Conservation (phyloP, 495 filamentous ascomycete species). For the Neurospora sublineolata region DNA sequence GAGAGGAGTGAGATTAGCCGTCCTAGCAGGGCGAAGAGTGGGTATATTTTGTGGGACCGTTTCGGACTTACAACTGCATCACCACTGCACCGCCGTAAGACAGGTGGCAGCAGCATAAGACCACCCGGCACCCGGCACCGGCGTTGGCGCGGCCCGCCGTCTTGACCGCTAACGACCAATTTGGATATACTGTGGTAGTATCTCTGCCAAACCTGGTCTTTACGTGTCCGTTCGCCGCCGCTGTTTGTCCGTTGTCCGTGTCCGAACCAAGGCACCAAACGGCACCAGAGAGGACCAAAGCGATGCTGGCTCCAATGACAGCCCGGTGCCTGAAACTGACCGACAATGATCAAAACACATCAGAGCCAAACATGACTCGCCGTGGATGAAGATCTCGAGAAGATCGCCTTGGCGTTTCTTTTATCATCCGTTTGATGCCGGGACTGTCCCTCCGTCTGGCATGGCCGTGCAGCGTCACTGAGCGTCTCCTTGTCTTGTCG, state of each 20-base stretch:
- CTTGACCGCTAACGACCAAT: not conserved
- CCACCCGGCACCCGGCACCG: not conserved
- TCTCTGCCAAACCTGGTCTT: not conserved
- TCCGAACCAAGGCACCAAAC: not conserved
- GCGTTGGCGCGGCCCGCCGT: not conserved
- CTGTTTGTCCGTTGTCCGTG: not conserved
- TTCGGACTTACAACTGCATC: not conserved
- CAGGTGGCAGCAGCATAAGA: not conserved
- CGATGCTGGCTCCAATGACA: slow-evolving; percentile 3
- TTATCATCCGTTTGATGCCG: not conserved
- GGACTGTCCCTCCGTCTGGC: not conserved
- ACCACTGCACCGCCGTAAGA: not conserved
- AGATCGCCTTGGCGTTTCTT: not conserved
- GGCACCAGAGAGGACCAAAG: not conserved
- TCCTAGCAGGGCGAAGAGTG: not conserved
- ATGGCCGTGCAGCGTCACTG: not conserved
- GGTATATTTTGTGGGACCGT: not conserved
- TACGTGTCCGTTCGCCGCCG: not conserved
- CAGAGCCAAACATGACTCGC: not conserved
- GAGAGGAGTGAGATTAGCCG: not conserved
- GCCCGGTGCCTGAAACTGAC: not conserved
- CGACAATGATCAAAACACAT: not conserved
- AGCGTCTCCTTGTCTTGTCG: not conserved
- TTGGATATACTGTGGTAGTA: not conserved
- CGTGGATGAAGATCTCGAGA: not conserved